Conservation (phyloP, 208 protist genomes). For the Herpetomonas tarakana region DNA sequence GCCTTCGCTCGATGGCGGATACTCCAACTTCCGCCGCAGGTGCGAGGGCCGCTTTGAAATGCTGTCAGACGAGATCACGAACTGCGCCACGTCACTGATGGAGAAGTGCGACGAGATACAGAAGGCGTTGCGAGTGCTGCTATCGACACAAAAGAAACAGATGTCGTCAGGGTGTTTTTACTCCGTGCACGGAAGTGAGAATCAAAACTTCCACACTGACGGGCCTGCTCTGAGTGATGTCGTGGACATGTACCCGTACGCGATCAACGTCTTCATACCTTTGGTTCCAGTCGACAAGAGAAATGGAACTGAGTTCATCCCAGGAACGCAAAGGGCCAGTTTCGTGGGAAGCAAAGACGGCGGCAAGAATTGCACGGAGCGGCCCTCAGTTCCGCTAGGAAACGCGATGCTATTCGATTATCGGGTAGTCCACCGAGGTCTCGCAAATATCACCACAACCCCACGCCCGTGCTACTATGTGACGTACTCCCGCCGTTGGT, state of each 20-base stretch:
- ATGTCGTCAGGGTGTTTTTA: slow-evolving; percentile 71
- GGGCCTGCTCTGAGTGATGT: slow-evolving; percentile 42
- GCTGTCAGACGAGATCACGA: slow-evolving; percentile 40
- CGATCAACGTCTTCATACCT: slow-evolving; percentile 73
- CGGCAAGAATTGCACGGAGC: slow-evolving; percentile 14
- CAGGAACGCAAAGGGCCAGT: slow-evolving; percentile 28
- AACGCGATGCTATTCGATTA: slow-evolving; percentile 62
- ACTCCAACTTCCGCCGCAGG: slow-evolving; percentile 62
- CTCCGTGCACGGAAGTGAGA: slow-evolving; percentile 45
- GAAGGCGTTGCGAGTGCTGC: slow-evolving; percentile 24
- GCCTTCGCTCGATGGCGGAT: slow-evolving; percentile 45
- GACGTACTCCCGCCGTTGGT: slow-evolving; percentile 53
- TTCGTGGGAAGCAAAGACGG: background rate
- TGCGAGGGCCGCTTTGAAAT: slow-evolving; percentile 63
- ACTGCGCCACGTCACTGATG: slow-evolving; percentile 36
- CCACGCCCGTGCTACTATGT: slow-evolving; percentile 59
- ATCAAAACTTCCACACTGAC: slow-evolving; percentile 53
- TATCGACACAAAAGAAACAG: slow-evolving; percentile 28
- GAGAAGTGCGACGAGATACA: slow-evolving; percentile 29
- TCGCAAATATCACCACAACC: slow-evolving; percentile 30
- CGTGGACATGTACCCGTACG: slow-evolving; percentile 56
- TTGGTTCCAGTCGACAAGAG: slow-evolving; percentile 41
- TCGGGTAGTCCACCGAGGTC: slow-evolving; percentile 52
- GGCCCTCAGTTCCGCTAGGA: slow-evolving; percentile 34
- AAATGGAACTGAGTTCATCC: slow-evolving; percentile 65